Percentiles rank a stretch among this genome's conserved stretches.
Conservation (phyloP, 306 rosid species). For the Erythrophleum fordii region DNA sequence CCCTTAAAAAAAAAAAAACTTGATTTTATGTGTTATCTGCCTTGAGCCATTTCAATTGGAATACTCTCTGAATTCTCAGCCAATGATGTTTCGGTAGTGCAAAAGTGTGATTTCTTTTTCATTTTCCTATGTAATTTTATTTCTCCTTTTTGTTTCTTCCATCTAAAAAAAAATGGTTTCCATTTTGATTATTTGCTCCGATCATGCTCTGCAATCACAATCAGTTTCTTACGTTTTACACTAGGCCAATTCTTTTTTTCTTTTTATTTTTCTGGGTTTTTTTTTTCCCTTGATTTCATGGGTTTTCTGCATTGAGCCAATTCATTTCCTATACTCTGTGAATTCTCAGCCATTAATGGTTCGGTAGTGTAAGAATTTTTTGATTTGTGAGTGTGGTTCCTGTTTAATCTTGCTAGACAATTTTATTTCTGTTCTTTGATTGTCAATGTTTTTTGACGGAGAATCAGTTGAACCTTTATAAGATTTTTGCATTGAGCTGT, state of each 20-base stretch:
- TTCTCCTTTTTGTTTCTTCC: no score
- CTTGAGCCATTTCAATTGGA: not conserved
- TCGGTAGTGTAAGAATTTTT: not conserved
- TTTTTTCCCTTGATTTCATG: not conserved
- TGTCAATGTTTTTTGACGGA: no score
- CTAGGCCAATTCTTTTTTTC: not conserved
- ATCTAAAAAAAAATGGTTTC: not conserved
- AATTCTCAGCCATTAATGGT: not conserved
- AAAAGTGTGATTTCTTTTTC: no score
- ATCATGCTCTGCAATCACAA: not conserved
- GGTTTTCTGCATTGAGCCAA: not conserved
- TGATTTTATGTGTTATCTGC: not conserved
- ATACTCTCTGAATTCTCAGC: not conserved
- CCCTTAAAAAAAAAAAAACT: no score
- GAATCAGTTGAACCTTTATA: not conserved
- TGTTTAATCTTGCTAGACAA: not conserved
- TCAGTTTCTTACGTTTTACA: not conserved
- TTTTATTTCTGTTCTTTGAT: no score
- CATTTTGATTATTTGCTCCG: not conserved
- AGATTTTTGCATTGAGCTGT: not conserved
- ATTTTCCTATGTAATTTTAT: no score
- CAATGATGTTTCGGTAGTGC: no score
- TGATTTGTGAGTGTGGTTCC: not conserved
- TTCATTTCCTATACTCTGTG: not conserved
- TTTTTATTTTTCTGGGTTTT: no score